Conservation (phyloP, 2,329 filamentous ascomycete species). For the Fusarium transvaalense region DNA sequence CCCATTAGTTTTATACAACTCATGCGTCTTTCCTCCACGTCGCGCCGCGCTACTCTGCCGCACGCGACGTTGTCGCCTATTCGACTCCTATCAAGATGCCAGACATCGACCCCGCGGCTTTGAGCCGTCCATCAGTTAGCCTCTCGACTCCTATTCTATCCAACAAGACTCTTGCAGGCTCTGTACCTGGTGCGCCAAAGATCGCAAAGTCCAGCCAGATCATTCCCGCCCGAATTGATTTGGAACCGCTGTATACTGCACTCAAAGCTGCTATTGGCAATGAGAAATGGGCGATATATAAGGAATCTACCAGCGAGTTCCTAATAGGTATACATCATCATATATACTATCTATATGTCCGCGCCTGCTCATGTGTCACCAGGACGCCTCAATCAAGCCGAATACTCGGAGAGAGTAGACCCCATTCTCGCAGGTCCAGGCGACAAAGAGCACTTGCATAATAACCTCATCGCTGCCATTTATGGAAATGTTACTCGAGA, state of each 20-base stretch:
- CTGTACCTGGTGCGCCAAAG: slow-evolving; percentile 63
- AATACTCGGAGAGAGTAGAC: slow-evolving; percentile 71
- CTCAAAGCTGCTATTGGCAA: slow-evolving; percentile 70
- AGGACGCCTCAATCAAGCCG: slow-evolving; percentile 74
- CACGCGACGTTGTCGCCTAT: slow-evolving; percentile 60
- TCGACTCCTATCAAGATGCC: slow-evolving; percentile 64
- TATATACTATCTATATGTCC: neutral
- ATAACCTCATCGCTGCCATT: slow-evolving; percentile 75
- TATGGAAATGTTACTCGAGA: slow-evolving; percentile 78
- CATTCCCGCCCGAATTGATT: slow-evolving; percentile 74
- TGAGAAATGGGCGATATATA: slow-evolving; percentile 74
- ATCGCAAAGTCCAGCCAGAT: slow-evolving; percentile 71
- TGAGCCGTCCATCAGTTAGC: slow-evolving; percentile 71
- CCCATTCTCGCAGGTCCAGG: slow-evolving; percentile 70
- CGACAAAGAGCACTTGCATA: slow-evolving; percentile 73
- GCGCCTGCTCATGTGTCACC: slow-evolving; percentile 48
- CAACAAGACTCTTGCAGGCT: slow-evolving; percentile 68
- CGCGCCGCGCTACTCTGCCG: slow-evolving; percentile 60
- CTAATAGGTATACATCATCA: slow-evolving; percentile 64
- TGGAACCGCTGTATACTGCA: slow-evolving; percentile 73
- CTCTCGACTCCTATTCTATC: slow-evolving; percentile 70
- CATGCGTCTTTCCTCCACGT: slow-evolving; percentile 58
- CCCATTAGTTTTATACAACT: slow-evolving; percentile 56
- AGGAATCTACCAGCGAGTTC: slow-evolving; percentile 72
- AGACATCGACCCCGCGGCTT: slow-evolving; percentile 77